Evolutionary conservation across 1,139 yeast genomes (phyloP).

Genomic region (Arxiozyma bovina): DNA sequence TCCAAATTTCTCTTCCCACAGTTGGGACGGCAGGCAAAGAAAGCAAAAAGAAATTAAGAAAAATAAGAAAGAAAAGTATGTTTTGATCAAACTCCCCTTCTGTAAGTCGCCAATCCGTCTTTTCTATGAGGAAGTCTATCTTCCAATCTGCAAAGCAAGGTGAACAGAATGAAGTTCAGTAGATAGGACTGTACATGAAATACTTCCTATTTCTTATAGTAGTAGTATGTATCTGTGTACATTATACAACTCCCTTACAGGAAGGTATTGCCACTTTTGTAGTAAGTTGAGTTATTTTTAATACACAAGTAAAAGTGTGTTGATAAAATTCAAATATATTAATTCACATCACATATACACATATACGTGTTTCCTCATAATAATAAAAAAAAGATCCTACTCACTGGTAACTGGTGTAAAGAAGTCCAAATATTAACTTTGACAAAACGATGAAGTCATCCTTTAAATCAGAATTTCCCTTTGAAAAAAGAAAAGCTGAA

Average conservation of each 20-base stretch:
- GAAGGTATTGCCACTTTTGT: not conserved
- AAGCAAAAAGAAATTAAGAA: not conserved
- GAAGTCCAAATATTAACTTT: not conserved
- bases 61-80: too few species aligned
- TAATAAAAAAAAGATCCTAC: too few species aligned
- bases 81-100: too few species aligned
- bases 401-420: not conserved
- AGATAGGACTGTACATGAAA: too few species aligned
- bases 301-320: not conserved
- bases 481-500: conserved; percentile 92
- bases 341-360: not conserved
- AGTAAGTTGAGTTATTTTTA: too few species aligned
- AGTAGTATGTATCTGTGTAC: not conserved
- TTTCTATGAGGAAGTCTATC: too few species aligned
- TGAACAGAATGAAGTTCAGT: too few species aligned
- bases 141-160: too few species aligned
- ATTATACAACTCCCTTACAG: not conserved
- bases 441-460: conserved; percentile 26
- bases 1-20: not conserved
- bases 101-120: too few species aligned
- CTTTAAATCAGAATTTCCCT: conserved; percentile 31
- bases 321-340: too few species aligned
- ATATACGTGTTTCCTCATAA: too few species aligned
- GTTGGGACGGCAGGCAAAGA: not conserved
- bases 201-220: too few species aligned